Evolutionary conservation across 352 stramenopile genomes (phyloP), one percentile per base, ranked within the genome.

Genomic region (Elongisporangium prolatum): DNA sequence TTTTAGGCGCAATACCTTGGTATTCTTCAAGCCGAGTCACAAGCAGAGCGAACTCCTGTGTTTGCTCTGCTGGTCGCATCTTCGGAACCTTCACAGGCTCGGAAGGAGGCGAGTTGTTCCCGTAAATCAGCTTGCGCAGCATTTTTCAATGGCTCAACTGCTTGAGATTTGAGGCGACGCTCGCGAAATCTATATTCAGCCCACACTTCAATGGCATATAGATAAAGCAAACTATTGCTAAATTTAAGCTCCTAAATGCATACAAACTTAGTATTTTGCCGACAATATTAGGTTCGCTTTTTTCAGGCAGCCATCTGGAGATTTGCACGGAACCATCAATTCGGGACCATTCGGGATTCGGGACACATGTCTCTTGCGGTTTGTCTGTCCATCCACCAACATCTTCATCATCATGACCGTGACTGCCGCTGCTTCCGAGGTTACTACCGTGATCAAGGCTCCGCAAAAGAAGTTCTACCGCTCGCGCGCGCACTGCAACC

Each of bases 401-500:
- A 40, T 5, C 28, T 40, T 9, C 28, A 40, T 40, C 28, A 40
- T 14, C 28, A 40, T 40, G 28, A 40, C 28, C 8, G 28, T 9
- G 28, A 40, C 28, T 9, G 28, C 28, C 14, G 28, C 28, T 40
- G 28, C 28, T 9, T 8, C 28, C 38, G 50, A 17, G 1, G 80
- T 87, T 18, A 86, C 55, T 16, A 97, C 84, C 4, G 80, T 89
- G 14, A 58, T 77, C 11, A 72, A 93, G 60, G 89, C 77, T 4
- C 67, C 71, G 11, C 34, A 62, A 16, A 99, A 99, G 75, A 98
- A 98, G 71, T 98, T 97, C 70, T 99, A 98, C 73, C 89, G 96
- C 47, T 95, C 88, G 71, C 86, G 96, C 34, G 96, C 96, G 18
- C 96, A 99, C 72, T 98, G 92, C 77, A 99, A 99, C 74, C 96